Evolutionary conservation across 75 land plant species (phyloP), one percentile per base, ranked within the genome.

Genomic region (Azolla pinnata): DNA sequence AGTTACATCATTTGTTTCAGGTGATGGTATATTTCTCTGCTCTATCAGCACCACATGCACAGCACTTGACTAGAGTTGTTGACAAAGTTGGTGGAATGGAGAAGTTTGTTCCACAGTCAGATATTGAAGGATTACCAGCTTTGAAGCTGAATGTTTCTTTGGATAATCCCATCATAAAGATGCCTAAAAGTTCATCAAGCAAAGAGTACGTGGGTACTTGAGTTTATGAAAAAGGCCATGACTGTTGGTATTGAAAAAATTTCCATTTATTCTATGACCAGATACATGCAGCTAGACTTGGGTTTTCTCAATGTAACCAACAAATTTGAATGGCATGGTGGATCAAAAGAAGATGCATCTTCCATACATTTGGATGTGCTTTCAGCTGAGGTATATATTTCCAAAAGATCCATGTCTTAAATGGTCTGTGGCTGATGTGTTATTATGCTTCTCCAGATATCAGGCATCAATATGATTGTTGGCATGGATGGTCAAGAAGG

Each of bases 281-380:
- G 99, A 56, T 93, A 71, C 58, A 93, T 93, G 87, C 95, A 89
- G 79, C 83, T 93, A 58, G 99, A 93, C 64, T 70, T 93, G 17
- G 90, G 96, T 20, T 79, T 73, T 59, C 72, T 93, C 16, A 56
- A 68, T 32, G 65, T 93, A 18, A 76, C 56, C 25, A 93, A 93
- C 72, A 79, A 53, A 42, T 71, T 93, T 34, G 79, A 73, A 34
- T 93, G 99, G 99, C 78, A 86, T 79, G 99, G 99, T 47, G 45
- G 67, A 27, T 59, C 62, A 10, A 78, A 81, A 31, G 67, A 71
- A 33, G 90, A 81, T 75, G 75, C 82, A 56, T 80, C 96, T 62
- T 79, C 96, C 54, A 85, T 93, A 29, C 99, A 93, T 77, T 64
- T 93, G 38, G 99, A 93, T 74, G 77, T 86, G 57, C 78, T 93